A percentile compares a stretch with the other conserved stretches of the same genome.
phyloP scores from a whole-genome alignment of 164 flowering plant species.

The Macadamia integrifolia region DNA sequence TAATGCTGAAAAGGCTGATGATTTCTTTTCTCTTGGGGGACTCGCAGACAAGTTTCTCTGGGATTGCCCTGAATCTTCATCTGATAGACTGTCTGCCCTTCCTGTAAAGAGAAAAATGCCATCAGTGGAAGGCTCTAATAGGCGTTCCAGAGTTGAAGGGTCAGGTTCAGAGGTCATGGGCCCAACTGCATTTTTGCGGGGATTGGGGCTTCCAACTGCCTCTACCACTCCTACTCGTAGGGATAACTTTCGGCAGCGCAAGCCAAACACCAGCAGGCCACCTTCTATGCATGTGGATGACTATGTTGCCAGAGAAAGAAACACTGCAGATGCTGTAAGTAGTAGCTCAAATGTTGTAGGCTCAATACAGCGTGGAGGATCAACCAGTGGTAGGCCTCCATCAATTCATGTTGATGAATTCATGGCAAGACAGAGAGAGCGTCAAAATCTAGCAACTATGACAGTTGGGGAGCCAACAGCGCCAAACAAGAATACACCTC shows the following conservation, averaged over 20 bases:
- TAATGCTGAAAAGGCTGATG: slow-evolving; percentile 33
- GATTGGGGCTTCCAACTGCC: slow-evolving; percentile 30
- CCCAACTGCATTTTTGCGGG: slow-evolving; percentile 45
- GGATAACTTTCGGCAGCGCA: slow-evolving; percentile 87
- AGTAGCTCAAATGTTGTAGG: slow-evolving; percentile 52
- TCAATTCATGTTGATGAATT: slow-evolving; percentile 98
- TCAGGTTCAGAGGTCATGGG: slow-evolving; percentile 37
- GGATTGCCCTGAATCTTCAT: slow-evolving; percentile 96
- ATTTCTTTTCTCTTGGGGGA: slow-evolving; percentile 34
- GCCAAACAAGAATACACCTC: slow-evolving; percentile 32
- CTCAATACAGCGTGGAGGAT: slow-evolving; percentile 67
- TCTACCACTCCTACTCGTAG: slow-evolving; percentile 70
- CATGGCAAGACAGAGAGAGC: slow-evolving; percentile 93
- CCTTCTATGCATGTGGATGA: slow-evolving; percentile 99
- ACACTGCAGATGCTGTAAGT: slow-evolving; percentile 47
- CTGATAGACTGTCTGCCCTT: slow-evolving; percentile 44
- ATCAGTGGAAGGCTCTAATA: slow-evolving; percentile 51
- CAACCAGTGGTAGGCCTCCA: slow-evolving; percentile 90
- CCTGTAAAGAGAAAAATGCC: slow-evolving; percentile 61
- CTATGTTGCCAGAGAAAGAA: slow-evolving; percentile 96
- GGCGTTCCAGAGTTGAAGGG: slow-evolving; percentile 72
- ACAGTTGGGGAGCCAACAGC: slow-evolving; percentile 41
- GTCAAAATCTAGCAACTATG: slow-evolving; percentile 50
- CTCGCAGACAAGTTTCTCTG: slow-evolving; percentile 64
- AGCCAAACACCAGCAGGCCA: slow-evolving; percentile 97